Evolutionary conservation across 208 protist genomes (phyloP).

Genomic region (Acanthamoeba triangularis): DNA sequence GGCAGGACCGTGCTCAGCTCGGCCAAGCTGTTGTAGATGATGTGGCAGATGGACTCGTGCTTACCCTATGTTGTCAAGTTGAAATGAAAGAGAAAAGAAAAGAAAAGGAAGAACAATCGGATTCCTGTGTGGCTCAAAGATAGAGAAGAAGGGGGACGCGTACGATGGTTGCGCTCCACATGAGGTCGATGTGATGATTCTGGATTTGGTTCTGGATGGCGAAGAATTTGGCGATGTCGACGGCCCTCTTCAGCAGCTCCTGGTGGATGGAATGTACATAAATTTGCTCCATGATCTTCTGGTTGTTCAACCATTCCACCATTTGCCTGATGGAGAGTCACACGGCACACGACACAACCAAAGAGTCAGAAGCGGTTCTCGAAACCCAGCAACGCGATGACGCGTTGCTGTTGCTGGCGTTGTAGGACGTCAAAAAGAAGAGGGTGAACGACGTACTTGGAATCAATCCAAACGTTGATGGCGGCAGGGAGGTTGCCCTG

Average conservation of each 20-base stretch:
- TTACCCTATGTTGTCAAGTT: constrained; percentile 65
- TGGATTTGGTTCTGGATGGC: constrained; percentile 77
- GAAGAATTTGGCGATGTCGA: constrained; percentile 83
- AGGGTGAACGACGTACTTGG: constrained; percentile 9
- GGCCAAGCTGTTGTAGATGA: constrained; percentile 80
- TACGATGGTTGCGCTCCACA: constrained; percentile 80
- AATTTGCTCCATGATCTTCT: constrained; percentile 82
- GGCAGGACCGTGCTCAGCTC: constrained; percentile 57
- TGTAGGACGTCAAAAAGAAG: not conserved
- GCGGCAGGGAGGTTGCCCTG: constrained; percentile 22
- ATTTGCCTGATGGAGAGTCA: constrained; percentile 73
- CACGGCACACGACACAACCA: not conserved
- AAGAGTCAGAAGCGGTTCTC: not conserved
- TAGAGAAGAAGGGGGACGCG: not conserved
- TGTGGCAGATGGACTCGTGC: constrained; percentile 83
- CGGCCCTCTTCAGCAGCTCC: constrained; percentile 82
- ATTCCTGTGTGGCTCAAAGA: not conserved
- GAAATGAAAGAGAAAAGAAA: not conserved
- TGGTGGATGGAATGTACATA: constrained; percentile 82
- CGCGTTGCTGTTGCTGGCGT: not conserved
- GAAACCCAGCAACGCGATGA: not conserved
- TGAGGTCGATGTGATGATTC: constrained; percentile 83
- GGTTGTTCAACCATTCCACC: constrained; percentile 81
- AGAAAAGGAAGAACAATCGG: not conserved
- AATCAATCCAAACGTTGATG: constrained; percentile 46